phyloP scores from a whole-genome alignment of 2,329 filamentous ascomycete species.

The Podosphaera leucotricha region DNA sequence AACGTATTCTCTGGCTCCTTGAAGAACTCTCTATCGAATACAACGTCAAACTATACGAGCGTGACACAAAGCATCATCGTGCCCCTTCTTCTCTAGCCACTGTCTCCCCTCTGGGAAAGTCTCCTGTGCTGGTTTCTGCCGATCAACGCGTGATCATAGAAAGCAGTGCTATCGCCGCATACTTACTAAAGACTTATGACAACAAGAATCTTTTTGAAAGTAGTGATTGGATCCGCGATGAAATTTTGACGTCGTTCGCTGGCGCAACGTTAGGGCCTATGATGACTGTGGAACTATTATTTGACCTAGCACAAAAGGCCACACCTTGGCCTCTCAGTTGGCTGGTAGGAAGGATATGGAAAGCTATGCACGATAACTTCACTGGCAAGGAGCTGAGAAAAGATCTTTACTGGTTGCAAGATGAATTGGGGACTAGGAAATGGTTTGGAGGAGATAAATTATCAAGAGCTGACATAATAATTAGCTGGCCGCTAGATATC shows the following conservation, averaged over 20 bases:
- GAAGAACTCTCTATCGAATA: slow-evolving; percentile 51
- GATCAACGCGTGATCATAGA: slow-evolving; percentile 14
- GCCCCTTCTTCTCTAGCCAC: slow-evolving; percentile 48
- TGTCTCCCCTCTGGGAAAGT: slow-evolving; percentile 65
- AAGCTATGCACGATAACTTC: slow-evolving; percentile 5
- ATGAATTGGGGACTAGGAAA: slow-evolving; percentile 8
- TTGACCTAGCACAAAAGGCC: slow-evolving; percentile 8
- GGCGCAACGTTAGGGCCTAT: slow-evolving; percentile 10
- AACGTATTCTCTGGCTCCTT: slow-evolving; percentile 44
- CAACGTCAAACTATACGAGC: slow-evolving; percentile 47
- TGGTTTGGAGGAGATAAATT: slow-evolving; percentile 15
- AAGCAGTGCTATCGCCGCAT: slow-evolving; percentile 13
- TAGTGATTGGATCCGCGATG: slow-evolving; percentile 14
- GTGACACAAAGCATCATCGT: slow-evolving; percentile 30
- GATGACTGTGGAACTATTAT: slow-evolving; percentile 10
- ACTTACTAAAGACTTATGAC: slow-evolving; percentile 16
- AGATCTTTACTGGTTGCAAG: slow-evolving; percentile 8
- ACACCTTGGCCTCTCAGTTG: slow-evolving; percentile 11
- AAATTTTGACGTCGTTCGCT: slow-evolving; percentile 13
- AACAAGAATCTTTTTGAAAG: slow-evolving; percentile 10
- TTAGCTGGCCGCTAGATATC: slow-evolving; percentile 17
- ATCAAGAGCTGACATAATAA: slow-evolving; percentile 16
- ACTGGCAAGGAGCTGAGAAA: slow-evolving; percentile 9
- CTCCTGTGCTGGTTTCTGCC: slow-evolving; percentile 36
- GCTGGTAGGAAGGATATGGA: slow-evolving; percentile 5